A percentile compares a stretch with the other conserved stretches of the same genome.
Evolutionary conservation across 352 stramenopile species (phyloP).

Genomic region (Blastocystis sp.): DNA sequence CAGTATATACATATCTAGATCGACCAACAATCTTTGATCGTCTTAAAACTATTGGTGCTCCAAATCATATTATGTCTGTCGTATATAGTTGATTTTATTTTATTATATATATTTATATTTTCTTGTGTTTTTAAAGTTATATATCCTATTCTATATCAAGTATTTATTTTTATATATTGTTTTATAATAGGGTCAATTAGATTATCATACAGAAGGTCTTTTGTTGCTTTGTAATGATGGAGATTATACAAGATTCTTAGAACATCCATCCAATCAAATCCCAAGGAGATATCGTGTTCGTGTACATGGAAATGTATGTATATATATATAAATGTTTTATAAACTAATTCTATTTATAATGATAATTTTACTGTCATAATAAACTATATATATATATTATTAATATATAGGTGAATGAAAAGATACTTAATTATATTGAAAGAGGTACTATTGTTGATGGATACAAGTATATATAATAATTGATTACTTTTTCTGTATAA

Average conservation of each 20-base stretch:
- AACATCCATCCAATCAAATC: slow-evolving; percentile 59
- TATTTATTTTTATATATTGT: no score
- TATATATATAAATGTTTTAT: slow-evolving; percentile 4
- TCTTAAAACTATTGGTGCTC: slow-evolving; percentile 56
- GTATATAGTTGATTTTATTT: slow-evolving; percentile 40
- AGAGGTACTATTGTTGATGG: slow-evolving; percentile 58
- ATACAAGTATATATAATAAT: slow-evolving; percentile 49
- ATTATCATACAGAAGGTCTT: slow-evolving; percentile 70
- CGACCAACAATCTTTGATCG: slow-evolving; percentile 64
- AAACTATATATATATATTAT: neutral
- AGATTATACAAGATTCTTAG: slow-evolving; percentile 61
- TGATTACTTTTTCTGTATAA: slow-evolving; percentile 36
- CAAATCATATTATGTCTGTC: slow-evolving; percentile 63
- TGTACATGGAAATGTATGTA: slow-evolving; percentile 56
- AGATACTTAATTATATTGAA: slow-evolving; percentile 52
- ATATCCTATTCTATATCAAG: neutral
- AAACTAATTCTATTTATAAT: neutral
- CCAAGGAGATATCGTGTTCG: slow-evolving; percentile 58
- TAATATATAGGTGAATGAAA: slow-evolving; percentile 52
- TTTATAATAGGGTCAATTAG: slow-evolving; percentile 55
- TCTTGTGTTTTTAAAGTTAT: no score
- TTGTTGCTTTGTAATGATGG: slow-evolving; percentile 72
- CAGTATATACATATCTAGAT: slow-evolving; percentile 53
- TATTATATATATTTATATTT: no score
- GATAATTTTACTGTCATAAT: neutral